These are phyloP conservation scores for Verticillium nonalfalfae DNA, from an alignment of 2,329 filamentous ascomycete species.

Conservation along the genomic window DNA sequence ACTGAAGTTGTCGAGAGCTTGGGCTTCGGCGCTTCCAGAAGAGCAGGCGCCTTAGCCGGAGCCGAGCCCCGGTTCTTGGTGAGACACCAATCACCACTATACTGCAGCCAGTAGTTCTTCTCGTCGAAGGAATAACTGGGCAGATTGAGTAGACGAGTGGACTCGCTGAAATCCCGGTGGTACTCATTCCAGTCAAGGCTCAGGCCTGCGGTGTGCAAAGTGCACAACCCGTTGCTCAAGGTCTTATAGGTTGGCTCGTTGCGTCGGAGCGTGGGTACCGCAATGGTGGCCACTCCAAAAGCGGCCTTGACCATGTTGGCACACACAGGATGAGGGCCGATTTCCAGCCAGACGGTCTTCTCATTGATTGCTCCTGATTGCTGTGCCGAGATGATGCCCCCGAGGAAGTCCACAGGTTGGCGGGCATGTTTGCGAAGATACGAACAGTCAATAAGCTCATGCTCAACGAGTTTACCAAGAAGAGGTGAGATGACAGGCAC, in stretches of 20 bases:
- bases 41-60: constrained; percentile 20
- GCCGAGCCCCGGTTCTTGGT: constrained; percentile 56
- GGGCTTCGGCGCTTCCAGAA: constrained; percentile 35
- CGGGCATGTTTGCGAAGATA: constrained; percentile 58
- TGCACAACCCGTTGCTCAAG: constrained; percentile 47
- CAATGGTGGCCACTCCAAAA: constrained; percentile 43
- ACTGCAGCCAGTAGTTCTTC: constrained; percentile 64
- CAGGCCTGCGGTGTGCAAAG: constrained; percentile 55
- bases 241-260: constrained; percentile 61
- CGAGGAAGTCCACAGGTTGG: constrained; percentile 59
- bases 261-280: constrained; percentile 56
- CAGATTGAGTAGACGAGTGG: constrained; percentile 48
- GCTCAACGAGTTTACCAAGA: constrained; percentile 44
- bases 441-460: constrained; percentile 40
- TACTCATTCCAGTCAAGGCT: constrained; percentile 66
- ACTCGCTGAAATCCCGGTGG: constrained; percentile 41
- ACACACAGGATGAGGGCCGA: constrained; percentile 66
- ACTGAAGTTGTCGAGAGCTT: constrained; percentile 60
- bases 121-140: constrained; percentile 67
- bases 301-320: constrained; percentile 56
- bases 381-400: constrained; percentile 50
- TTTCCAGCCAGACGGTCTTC: constrained; percentile 61
- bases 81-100: constrained; percentile 64
- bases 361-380: constrained; percentile 47
- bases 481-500: constrained; percentile 65